Base-by-base conservation (phyloP, 768 basidiomycete species). In the Chalciporus sphaerocephalus region DNA sequence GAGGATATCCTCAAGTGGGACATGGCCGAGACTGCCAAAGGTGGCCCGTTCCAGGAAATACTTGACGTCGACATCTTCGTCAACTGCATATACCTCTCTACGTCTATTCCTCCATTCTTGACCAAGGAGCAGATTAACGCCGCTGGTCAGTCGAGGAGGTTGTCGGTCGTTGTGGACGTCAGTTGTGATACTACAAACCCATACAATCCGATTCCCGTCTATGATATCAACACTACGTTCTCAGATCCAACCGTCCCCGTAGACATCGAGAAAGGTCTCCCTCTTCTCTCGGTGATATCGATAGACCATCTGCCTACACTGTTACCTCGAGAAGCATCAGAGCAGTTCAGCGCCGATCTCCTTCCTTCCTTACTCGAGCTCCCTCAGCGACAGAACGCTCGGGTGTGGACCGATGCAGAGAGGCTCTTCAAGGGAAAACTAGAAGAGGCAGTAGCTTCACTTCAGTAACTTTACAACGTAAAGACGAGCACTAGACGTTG, bases 131-230 rank as follows among this genome's bases (percentile, higher is more conserved):
- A 80, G 47, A 85, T 96, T 52, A 67, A 67, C n/a, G 74, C 74
- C 17, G 89, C 87, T 11, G 92, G 93, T 20, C 67, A 71, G 44
- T 56, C 68, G 15, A 76, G 96, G 48, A 74, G 75, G 46, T 68
- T 99, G 48, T 74, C 80, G 18, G 83, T 94, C 22, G 82, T 97
- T 38, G 96, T 97, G 20, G 96, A 99, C 57, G 96, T 99, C 57
- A 95, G 92, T 64, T 99, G 96, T 73, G 96, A 99, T 66, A 98
- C 95, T 18, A 98, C 93, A 43, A 99, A 99, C 67, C 94, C 96
- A 13, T 87, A 86, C 78, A 99, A 98, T 67, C 96, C 96, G 1
- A 87, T 98, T 54, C 96, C 96, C 8, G 85, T 99, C 50, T 99
- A 99, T 71, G 74, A 61, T 44, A 78, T 93, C 70, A 97, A 96